These are phyloP conservation scores for Thuidium tamariscinum DNA, from an alignment of 225 moss, liverwort and hornwort genomes.

Conservation along the genomic window DNA sequence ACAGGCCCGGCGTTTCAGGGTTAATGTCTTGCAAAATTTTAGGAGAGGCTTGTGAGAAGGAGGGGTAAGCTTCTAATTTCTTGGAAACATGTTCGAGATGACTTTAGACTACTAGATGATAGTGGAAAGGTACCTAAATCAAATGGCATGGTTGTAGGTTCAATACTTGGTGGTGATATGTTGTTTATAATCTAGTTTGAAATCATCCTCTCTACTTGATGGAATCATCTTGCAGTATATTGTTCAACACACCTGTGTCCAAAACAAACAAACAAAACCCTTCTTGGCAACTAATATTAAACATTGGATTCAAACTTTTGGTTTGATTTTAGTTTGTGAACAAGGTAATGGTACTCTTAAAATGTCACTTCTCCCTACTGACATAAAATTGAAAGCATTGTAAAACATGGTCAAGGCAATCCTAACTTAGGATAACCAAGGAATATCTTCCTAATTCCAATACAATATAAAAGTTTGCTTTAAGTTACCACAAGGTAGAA, in stretches of 20 bases:
- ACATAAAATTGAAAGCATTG: not conserved
- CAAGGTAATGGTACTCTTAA: fast-evolving
- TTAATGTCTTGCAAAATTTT: fast-evolving
- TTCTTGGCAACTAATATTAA: not conserved
- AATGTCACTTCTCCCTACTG: no score
- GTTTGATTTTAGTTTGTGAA: not conserved
- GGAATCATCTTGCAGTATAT: no score
- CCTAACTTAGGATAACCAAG: fast-evolving
- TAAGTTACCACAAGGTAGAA: not conserved
- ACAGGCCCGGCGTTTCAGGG: no score
- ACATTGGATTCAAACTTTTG: not conserved
- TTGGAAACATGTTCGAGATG: no score
- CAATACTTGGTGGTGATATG: no score
- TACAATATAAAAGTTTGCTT: not conserved
- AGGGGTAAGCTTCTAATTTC: not conserved
- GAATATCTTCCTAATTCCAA: not conserved
- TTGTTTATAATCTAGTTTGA: no score
- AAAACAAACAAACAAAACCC: no score
- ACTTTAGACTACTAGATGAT: no score
- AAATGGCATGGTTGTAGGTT: no score
- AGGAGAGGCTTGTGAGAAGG: not conserved
- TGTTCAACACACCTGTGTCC: no score
- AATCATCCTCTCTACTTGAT: no score
- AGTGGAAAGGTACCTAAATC: no score
- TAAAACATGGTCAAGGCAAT: fast-evolving